A percentile compares a stretch with the other conserved stretches of the same genome.
These are phyloP conservation scores for Kwoniella bestiolae DNA, from an alignment of 768 basidiomycete genomes.

Conservation along the genomic window DNA sequence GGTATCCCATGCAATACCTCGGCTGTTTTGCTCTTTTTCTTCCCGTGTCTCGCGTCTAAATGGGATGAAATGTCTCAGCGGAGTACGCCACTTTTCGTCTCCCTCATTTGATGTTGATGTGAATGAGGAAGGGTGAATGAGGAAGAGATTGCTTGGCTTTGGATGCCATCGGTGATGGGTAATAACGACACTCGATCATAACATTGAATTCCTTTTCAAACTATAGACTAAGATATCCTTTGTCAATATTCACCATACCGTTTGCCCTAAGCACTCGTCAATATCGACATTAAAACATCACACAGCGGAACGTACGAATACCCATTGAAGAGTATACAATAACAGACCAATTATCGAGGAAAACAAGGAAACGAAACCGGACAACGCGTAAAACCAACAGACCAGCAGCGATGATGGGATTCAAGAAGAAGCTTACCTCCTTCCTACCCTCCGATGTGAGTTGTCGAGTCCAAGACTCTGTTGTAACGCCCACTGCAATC, in stretches of 20 bases:
- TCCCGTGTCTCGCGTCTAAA: not conserved
- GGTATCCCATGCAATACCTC: not conserved
- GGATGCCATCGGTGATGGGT: too few relatives aligned
- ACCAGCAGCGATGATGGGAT: not conserved
- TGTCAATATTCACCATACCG: too few relatives aligned
- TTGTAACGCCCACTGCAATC: too few relatives aligned
- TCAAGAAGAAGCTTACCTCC: constrained; percentile 36
- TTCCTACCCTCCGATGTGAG: constrained; percentile 37
- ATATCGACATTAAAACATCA: not conserved
- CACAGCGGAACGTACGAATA: too few relatives aligned
- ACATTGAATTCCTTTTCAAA: too few relatives aligned
- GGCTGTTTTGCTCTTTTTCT: not conserved
- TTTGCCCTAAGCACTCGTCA: not conserved
- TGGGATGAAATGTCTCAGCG: not conserved
- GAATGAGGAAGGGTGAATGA: not conserved
- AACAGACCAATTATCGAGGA: too few relatives aligned
- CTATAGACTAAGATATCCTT: too few relatives aligned
- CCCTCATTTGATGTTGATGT: not conserved
- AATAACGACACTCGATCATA: too few relatives aligned
- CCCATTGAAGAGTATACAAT: too few relatives aligned
- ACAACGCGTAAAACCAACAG: not conserved
- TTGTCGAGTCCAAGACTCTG: not conserved
- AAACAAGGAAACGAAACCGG: too few relatives aligned
- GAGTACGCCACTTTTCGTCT: not conserved
- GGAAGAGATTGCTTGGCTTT: not conserved